Evolutionary conservation across 2,329 filamentous ascomycete genomes (phyloP), one percentile per base, ranked within the genome.

Genomic region (Pleoardoris graminearum): DNA sequence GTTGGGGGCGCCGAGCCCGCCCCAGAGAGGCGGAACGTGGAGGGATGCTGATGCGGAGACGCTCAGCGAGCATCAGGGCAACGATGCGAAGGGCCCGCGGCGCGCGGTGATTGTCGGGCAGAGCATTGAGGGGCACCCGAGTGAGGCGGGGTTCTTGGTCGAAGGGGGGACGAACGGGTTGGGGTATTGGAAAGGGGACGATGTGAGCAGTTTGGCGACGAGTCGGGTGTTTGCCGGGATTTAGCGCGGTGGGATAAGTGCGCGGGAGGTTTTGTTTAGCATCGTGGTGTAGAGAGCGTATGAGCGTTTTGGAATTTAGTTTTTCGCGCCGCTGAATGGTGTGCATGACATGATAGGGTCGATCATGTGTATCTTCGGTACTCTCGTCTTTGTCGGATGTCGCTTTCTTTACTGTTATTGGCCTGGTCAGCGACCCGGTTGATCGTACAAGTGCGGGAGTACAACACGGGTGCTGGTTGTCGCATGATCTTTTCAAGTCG

Each of bases 181-280:
- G 33, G 44, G 44, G 44, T 47, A 47, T 22, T 47, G 44, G 44
- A 47, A 30, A n/a, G 32, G 32, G n/a, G 44, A 47, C 23, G 44
- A 47, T 38, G 44, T 47, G n/a, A 47, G 44, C 19, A 36, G 29
- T 29, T 30, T 47, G 33, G 44, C 44, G 33, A 47, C 44, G 8
- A 47, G 44, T 19, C 22, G 44, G 22, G 44, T 47, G n/a, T 47
- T 47, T 22, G 27, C 41, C n/a, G 41, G 41, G 7, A 44, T 44
- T 8, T 43, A 16, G 32, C 5, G n/a, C n/a, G 22, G 8, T n/a
- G 16, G 3, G 12, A 8, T 19, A 25, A 5, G 25, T 29, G 25
- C 3, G 30, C 10, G 4, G 30, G 30, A 12, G 30, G 7, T 29
- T 29, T 29, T 29, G 30, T n/a, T n/a, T n/a, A n/a, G n/a, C n/a